Base-by-base conservation (phyloP, 1,139 yeast genomes). In the Magnusiomyces suaveolens region DNA sequence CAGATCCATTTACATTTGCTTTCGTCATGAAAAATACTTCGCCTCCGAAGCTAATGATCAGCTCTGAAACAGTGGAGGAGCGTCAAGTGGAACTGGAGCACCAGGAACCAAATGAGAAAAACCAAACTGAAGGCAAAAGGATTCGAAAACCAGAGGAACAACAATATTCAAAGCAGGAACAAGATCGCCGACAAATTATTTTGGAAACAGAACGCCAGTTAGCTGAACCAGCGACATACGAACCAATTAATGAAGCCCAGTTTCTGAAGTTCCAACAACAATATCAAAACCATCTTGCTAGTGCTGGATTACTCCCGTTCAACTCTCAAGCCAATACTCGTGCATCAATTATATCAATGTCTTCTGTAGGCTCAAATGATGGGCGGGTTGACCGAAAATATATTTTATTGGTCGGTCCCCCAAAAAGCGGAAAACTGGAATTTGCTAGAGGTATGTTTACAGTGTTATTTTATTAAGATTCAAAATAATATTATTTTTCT, bases 401-500 rank as follows among this genome's bases (percentile, higher is more conserved):
- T 44, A 53, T 55, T 38, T 47, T 55, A 18, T 24, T 55, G 3
- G 50, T 55, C n/a, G 58, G 58, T 26, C 54, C 54, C 23, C 52
- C 58, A 6, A n/a, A 51, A 18, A 53, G 54, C 18, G 58, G 58
- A 8, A 55, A 55, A 32, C 43, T 53, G 3, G 43, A 50, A 36
- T 49, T 55, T 20, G 49, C 52, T 18, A 53, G 50, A 53, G 56
- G 58, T 55, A 46, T 24, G 48, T 18, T 21, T 24, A 29, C 12
- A 29, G 2, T 39, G 14, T 38, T 46, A 14, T n/a, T 38, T 20
- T 10, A n/a, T 32, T 43, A n/a, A 4, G 4, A 14, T 16, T 10
- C 20, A 8, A 18, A 20, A 20, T 21, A n/a, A 36, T 10, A 14
- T 10, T n/a, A 43, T 16, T 20, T 12, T 14, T 3, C 6, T 23